phyloP scores from a whole-genome alignment of 2,329 filamentous ascomycete species.

The Talaromyces rugulosus region DNA sequence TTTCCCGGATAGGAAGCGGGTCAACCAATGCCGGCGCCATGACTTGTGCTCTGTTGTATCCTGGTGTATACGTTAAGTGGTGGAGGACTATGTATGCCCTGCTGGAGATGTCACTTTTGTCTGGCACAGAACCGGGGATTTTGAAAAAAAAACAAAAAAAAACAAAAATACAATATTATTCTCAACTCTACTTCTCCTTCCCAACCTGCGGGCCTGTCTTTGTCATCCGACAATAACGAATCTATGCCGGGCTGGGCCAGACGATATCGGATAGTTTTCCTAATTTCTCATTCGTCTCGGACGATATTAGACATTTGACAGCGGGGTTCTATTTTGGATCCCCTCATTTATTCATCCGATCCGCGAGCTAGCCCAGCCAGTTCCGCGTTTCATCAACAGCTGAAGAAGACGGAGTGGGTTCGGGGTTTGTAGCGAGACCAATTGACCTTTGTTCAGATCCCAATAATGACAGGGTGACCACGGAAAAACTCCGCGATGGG shows the following conservation, averaged over 20 bases:
- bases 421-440: background rate
- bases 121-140: background rate
- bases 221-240: background rate
- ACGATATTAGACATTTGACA: background rate
- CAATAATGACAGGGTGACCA: background rate
- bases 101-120: background rate
- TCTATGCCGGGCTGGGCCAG: background rate
- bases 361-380: background rate
- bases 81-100: background rate
- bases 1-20: conserved; percentile 23
- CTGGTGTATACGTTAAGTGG: background rate
- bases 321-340: background rate
- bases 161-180: background rate
- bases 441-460: background rate
- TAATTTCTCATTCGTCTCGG: background rate
- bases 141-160: background rate
- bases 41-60: background rate
- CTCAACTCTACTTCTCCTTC: background rate
- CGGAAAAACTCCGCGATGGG: background rate
- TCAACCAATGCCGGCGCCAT: conserved; percentile 34
- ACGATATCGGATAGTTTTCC: background rate
- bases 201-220: background rate
- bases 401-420: background rate
- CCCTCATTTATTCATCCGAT: background rate
- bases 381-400: background rate